Evolutionary conservation across 257 asterid genomes (phyloP).

Genomic region (Solanum commersonii): DNA sequence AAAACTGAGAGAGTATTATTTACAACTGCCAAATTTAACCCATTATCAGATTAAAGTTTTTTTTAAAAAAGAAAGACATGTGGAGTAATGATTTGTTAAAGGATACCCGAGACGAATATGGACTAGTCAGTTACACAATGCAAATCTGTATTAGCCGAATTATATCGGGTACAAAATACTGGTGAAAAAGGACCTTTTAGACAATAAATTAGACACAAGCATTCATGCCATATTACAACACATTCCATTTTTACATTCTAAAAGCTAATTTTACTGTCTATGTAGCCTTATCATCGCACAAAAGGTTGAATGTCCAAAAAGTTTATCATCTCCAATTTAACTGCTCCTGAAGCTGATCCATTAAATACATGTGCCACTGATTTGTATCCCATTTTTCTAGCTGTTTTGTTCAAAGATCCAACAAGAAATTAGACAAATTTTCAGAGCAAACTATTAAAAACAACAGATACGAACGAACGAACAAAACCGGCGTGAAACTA

Average conservation of each 20-base stretch:
- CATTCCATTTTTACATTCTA: background rate
- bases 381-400: slow-evolving; percentile 64
- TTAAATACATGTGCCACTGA: slow-evolving; percentile 79
- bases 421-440: background rate
- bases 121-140: background rate
- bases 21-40: background rate
- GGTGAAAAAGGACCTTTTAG: background rate
- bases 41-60: too few species aligned
- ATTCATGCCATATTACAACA: background rate
- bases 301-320: too few species aligned
- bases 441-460: background rate
- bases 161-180: background rate
- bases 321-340: slow-evolving; percentile 2
- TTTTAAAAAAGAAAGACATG: too few species aligned
- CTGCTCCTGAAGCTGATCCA: slow-evolving; percentile 51
- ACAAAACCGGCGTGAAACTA: background rate
- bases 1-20: too few species aligned
- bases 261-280: background rate
- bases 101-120: background rate
- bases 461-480: background rate
- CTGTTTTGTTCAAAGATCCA: slow-evolving; percentile 6
- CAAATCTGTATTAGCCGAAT: background rate
- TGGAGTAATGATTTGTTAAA: background rate
- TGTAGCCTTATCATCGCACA: background rate
- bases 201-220: background rate